Evolutionary conservation across 495 filamentous ascomycete species (phyloP).

Genomic region (Aspergillus ostianus): DNA sequence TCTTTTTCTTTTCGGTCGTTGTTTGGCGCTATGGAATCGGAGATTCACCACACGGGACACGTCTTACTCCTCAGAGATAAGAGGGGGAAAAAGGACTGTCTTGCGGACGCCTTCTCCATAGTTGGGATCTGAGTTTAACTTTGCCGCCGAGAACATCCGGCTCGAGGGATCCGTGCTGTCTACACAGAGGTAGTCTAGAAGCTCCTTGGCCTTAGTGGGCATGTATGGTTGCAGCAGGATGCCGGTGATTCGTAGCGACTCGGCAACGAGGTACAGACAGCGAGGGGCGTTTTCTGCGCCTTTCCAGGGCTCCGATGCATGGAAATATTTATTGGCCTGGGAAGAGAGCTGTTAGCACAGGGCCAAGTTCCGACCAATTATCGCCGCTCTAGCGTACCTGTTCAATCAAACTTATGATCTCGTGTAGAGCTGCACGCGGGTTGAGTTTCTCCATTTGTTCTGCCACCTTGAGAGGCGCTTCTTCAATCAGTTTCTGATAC

Average conservation of each 20-base stretch:
- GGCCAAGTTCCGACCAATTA: background rate
- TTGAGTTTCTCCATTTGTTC: constrained; percentile 63
- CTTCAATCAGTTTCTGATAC: constrained; percentile 34
- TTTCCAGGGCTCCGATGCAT: constrained; percentile 58
- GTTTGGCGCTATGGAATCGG: constrained; percentile 3
- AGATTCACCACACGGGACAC: constrained; percentile 4
- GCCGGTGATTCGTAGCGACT: constrained; percentile 74
- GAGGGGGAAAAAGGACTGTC: constrained; percentile 54
- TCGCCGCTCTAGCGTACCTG: constrained; percentile 37
- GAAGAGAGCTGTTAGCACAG: constrained; percentile 3
- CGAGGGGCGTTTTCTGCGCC: constrained; percentile 41
- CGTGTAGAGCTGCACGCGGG: constrained; percentile 60
- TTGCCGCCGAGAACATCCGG: constrained; percentile 57
- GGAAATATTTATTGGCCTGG: constrained; percentile 72
- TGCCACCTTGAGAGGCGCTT: constrained; percentile 41
- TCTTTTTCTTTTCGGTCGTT: background rate
- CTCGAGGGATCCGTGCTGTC: constrained; percentile 39
- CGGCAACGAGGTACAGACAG: constrained; percentile 67
- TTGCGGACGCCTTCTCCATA: constrained; percentile 63
- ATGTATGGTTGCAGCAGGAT: constrained; percentile 92
- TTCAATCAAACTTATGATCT: constrained; percentile 62
- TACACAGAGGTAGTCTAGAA: constrained; percentile 80
- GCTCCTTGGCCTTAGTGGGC: constrained; percentile 69
- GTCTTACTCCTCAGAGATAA: constrained; percentile 47
- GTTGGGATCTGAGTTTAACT: constrained; percentile 54